These are phyloP conservation scores for Physcomitrium patens DNA, from an alignment of 225 moss, liverwort and hornwort species.

Conservation along the genomic window DNA sequence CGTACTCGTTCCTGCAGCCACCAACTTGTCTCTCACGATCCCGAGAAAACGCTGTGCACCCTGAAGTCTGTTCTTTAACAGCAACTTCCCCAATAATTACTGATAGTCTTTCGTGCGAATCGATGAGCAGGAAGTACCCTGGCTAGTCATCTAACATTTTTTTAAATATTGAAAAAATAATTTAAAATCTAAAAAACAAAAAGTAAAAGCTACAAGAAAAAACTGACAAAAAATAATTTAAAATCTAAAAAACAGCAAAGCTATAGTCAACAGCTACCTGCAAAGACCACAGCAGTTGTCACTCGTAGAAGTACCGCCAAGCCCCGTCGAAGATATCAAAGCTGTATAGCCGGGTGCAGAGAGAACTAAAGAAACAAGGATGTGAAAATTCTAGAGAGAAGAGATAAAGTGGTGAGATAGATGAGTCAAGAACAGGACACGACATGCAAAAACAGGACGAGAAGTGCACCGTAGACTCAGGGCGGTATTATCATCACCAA, in stretches of 20 bases:
- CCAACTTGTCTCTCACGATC: neutral
- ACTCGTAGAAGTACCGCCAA: neutral
- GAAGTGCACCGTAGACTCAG: neutral
- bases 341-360: too few relatives aligned
- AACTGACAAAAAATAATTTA: too few relatives aligned
- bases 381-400: neutral
- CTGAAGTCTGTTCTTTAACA: too few relatives aligned
- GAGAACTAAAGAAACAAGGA: neutral
- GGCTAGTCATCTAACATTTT: neutral
- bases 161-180: too few relatives aligned
- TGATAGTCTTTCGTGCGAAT: too few relatives aligned
- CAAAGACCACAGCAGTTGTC: neutral
- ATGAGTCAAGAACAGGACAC: neutral
- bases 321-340: too few relatives aligned
- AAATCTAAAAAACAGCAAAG: too few relatives aligned
- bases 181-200: too few relatives aligned
- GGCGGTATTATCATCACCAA: neutral
- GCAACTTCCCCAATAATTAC: too few relatives aligned
- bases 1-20: neutral
- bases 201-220: too few relatives aligned
- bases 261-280: neutral
- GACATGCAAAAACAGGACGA: conserved; percentile 10
- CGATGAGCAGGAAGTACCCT: neutral
- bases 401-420: neutral
- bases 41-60: neutral